Percentiles rank a stretch among this genome's conserved stretches.
These are phyloP conservation scores for Heterobasidion irregulare DNA, from an alignment of 1,284 basidiomycete genomes.

Conservation along the genomic window DNA sequence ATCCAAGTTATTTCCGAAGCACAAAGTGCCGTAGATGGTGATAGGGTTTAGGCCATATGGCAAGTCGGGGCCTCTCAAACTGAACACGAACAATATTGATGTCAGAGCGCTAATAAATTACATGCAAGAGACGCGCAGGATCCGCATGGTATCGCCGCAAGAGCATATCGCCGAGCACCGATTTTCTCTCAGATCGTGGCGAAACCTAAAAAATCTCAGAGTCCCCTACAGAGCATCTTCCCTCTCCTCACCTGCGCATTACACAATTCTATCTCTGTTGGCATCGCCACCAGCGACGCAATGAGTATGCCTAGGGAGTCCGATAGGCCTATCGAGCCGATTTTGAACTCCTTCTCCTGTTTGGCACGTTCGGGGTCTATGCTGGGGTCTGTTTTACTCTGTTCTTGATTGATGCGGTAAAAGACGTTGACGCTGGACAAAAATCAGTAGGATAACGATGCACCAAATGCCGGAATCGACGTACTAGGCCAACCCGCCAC, in stretches of 20 bases:
- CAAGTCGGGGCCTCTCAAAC: too few species aligned
- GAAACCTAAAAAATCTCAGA: constrained; percentile 30
- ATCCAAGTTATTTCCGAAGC: too few species aligned
- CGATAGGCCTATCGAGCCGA: constrained; percentile 78
- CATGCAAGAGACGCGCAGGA: too few species aligned
- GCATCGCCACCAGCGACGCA: constrained; percentile 75
- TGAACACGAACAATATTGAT: too few species aligned
- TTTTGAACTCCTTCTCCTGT: constrained; percentile 83
- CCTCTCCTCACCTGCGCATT: constrained; percentile 66
- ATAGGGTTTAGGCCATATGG: too few species aligned
- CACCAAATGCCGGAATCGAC: constrained; percentile 19
- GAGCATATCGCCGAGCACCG: too few species aligned
- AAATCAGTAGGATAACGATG: not conserved
- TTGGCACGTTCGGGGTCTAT: constrained; percentile 47
- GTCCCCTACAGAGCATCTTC: constrained; percentile 61
- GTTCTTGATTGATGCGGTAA: constrained; percentile 77
- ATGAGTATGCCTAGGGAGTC: constrained; percentile 73
- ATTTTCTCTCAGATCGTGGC: too few species aligned
- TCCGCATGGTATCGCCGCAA: too few species aligned
- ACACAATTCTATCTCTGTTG: constrained; percentile 78
- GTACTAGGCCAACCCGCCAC: constrained; percentile 88
- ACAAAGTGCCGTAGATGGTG: too few species aligned
- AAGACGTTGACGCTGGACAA: constrained; percentile 74
- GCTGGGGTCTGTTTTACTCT: constrained; percentile 23
- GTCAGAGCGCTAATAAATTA: too few species aligned